These are phyloP conservation scores for Buddleja alternifolia DNA, from an alignment of 257 asterid genomes.

Conservation along the genomic window DNA sequence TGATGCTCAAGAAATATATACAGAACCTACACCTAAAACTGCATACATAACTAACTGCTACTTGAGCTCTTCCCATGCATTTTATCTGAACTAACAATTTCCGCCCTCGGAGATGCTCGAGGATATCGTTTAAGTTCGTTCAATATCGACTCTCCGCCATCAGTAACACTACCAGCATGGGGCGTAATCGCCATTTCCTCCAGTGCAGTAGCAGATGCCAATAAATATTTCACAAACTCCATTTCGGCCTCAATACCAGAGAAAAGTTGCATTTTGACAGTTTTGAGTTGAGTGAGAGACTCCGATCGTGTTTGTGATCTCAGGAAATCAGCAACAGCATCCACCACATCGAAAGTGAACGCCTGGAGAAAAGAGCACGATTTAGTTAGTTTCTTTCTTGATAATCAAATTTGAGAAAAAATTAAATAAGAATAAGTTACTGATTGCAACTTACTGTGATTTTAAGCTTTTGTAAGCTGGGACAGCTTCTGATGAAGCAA, in stretches of 20 bases:
- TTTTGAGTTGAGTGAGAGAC: conserved; percentile 45
- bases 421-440: background rate
- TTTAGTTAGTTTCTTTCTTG: background rate
- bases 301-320: conserved; percentile 46
- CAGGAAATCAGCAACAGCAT: conserved; percentile 50
- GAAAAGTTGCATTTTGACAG: conserved; percentile 52
- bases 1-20: too few relatives aligned
- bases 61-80: conserved; percentile 20
- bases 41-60: background rate
- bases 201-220: conserved; percentile 55
- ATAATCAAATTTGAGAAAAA: background rate
- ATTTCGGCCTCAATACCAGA: conserved; percentile 60
- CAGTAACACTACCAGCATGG: conserved; percentile 33
- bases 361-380: conserved; percentile 36
- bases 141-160: conserved; percentile 49
- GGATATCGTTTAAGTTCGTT: conserved; percentile 51
- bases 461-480: conserved; percentile 51
- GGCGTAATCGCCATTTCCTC: conserved; percentile 56
- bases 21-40: too few relatives aligned
- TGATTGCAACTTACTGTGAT: conserved; percentile 44
- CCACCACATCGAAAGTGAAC: conserved; percentile 52
- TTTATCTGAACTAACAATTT: conserved; percentile 43
- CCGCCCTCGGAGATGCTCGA: conserved; percentile 51
- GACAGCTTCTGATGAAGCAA: conserved; percentile 64
- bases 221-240: conserved; percentile 58